Base-by-base conservation (phyloP, 2,329 filamentous ascomycete species). In the Aureobasidium sp. region DNA sequence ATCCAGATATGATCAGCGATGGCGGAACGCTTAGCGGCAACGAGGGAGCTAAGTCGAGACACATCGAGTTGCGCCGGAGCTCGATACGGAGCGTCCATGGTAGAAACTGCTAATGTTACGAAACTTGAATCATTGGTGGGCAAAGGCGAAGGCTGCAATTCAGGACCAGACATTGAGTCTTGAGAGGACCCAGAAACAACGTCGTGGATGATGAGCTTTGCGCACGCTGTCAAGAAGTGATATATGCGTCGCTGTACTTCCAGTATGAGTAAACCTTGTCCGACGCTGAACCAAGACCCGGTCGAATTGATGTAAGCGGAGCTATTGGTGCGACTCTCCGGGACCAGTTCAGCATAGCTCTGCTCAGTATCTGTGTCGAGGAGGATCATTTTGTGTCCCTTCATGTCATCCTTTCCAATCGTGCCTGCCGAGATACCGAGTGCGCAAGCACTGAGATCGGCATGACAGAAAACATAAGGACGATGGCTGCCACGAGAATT, bases 1-100 rank as follows among this genome's bases (percentile, higher is more conserved):
- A 76, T 66, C 77, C 78, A 82, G 0, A 85, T 47, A 65, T 85
- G 81, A 68, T 86, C 83, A 61, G 82, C 77, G 0, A 77, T 76
- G 2, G 74, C 74, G 0, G 73, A 67, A 0, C 66, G 66, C 63
- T 74, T 77, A 0, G 80, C 79, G 1, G 67, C 68, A 0, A 83
- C 70, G 5, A 86, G 65, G 1, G 70, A 68, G 37, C 76, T 71
- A 0, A 86, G 71, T 0, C 76, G 74, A 0, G 49, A 64, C 0
- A 85, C 69, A 64, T 85, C 76, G 0, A 84, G 68, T 2, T 69
- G 65, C 0, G 74, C 71, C 0, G 83, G 83, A 0, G 77, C 57
- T 2, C 78, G 72, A 62, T 85, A 87, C 0, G 82, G 80, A 0
- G 79, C 79, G 64, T 86, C 82, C 14, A 67, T 22, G 29, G 22